These are phyloP conservation scores for Sugiyamaella pinicola DNA, from an alignment of 1,139 yeast genomes.

Conservation along the genomic window DNA sequence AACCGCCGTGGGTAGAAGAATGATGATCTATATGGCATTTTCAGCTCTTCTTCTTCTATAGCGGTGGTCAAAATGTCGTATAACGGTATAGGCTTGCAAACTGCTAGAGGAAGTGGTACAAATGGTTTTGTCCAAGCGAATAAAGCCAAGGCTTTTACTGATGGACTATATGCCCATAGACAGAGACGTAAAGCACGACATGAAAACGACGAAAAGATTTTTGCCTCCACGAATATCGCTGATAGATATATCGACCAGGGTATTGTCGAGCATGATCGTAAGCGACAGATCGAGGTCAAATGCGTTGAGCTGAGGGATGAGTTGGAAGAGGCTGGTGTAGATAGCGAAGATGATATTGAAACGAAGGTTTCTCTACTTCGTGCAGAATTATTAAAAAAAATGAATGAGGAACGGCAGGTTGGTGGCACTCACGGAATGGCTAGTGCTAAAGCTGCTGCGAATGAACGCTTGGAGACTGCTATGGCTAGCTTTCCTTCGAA, in stretches of 20 bases:
- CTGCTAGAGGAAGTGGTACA: conserved; percentile 73
- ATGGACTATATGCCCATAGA: conserved; percentile 45
- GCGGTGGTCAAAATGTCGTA: conserved; percentile 52
- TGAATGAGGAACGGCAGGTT: too few relatives aligned
- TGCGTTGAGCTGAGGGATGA: conserved; percentile 58
- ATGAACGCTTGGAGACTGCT: conserved; percentile 29
- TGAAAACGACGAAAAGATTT: conserved; percentile 30
- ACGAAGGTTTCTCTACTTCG: conserved; percentile 39
- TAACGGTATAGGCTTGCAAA: conserved; percentile 65
- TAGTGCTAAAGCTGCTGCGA: conserved; percentile 27
- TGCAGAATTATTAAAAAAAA: conserved; percentile 25
- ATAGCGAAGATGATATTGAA: conserved; percentile 40
- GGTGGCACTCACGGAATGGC: conserved; percentile 30
- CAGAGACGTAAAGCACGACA: conserved; percentile 33
- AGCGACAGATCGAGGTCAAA: conserved; percentile 54
- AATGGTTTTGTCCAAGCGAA: conserved; percentile 68
- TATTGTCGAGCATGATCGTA: conserved; percentile 50
- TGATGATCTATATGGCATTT: too few relatives aligned
- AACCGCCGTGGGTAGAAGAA: too few relatives aligned
- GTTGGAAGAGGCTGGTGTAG: conserved; percentile 54
- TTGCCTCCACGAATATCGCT: conserved; percentile 30
- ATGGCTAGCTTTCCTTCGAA: conserved; percentile 1
- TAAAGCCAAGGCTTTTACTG: conserved; percentile 41
- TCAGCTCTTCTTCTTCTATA: background rate
- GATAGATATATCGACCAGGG: conserved; percentile 43